phyloP scores from a whole-genome alignment of 495 filamentous ascomycete genomes.

The Trichoderma orchidacearum region DNA sequence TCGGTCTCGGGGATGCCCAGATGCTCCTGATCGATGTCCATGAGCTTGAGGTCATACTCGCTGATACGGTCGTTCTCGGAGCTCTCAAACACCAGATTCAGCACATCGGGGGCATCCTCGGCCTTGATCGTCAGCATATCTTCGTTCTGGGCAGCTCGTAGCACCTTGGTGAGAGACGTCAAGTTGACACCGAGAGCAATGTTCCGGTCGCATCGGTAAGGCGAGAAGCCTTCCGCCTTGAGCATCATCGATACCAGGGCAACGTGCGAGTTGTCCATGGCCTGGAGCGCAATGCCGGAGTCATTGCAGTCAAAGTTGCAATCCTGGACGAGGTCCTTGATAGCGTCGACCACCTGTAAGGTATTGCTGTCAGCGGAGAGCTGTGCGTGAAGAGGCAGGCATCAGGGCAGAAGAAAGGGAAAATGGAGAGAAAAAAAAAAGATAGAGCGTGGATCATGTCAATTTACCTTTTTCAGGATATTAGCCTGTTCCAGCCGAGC shows the following conservation, averaged over 20 bases:
- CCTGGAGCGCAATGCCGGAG: slow-evolving; percentile 92
- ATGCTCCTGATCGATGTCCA: slow-evolving; percentile 99
- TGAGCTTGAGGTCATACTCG: slow-evolving; percentile 99
- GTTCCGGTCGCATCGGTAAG: slow-evolving; percentile 97
- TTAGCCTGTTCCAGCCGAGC: slow-evolving; percentile 89
- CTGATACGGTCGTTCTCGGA: slow-evolving; percentile 74
- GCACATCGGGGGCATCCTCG: slow-evolving; percentile 85
- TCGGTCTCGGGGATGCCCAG: slow-evolving; percentile 97
- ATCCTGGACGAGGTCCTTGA: slow-evolving; percentile 98
- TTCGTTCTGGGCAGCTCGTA: slow-evolving; percentile 86
- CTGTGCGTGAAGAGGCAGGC: not conserved
- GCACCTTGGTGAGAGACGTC: slow-evolving; percentile 88
- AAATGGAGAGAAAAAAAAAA: too few species aligned
- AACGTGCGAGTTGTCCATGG: slow-evolving; percentile 99
- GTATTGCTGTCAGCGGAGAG: not conserved
- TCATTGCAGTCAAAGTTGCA: slow-evolving; percentile 99
- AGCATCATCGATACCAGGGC: slow-evolving; percentile 98
- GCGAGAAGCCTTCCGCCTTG: slow-evolving; percentile 87
- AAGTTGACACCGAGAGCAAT: slow-evolving; percentile 97
- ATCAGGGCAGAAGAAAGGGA: not conserved
- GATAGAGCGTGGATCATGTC: not conserved
- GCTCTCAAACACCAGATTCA: slow-evolving; percentile 95
- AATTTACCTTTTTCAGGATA: slow-evolving; percentile 85
- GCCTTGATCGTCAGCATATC: slow-evolving; percentile 95
- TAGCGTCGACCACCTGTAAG: slow-evolving; percentile 83